Evolutionary conservation across 345 rosid genomes (phyloP).

Genomic region (Sonneratia alba): DNA sequence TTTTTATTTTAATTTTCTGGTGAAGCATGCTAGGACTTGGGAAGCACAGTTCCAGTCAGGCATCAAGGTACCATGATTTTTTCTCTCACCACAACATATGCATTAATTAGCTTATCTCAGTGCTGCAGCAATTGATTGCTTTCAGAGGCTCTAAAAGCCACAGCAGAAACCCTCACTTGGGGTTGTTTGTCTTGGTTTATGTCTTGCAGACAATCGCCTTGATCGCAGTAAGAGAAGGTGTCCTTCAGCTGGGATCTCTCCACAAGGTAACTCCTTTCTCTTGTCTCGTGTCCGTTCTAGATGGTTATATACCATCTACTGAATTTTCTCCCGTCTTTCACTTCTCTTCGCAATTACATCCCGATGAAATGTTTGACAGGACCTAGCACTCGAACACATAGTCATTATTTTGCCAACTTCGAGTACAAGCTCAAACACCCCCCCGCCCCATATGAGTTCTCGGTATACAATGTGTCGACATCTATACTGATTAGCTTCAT

Average conservation of each 20-base stretch:
- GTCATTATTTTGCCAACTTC: no score
- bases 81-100: neutral
- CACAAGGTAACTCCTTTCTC: slow-evolving; percentile 40
- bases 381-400: no score
- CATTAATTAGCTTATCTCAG: no score
- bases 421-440: no score
- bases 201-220: slow-evolving; percentile 78
- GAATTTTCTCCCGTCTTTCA: no score
- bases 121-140: neutral
- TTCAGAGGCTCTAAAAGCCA: no score
- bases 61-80: slow-evolving; percentile 48
- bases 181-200: neutral
- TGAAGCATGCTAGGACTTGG: slow-evolving; percentile 92
- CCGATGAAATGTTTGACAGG: no score
- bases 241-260: slow-evolving; percentile 85
- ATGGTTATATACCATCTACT: no score
- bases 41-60: slow-evolving; percentile 98
- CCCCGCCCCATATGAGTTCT: no score
- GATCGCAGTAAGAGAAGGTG: slow-evolving; percentile 96
- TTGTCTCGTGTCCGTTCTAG: no score
- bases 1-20: neutral
- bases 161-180: neutral
- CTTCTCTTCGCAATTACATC: no score
- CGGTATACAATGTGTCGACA: neutral
- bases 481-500: neutral